Evolutionary conservation across 129 eudicot species (phyloP), one percentile per base, ranked within the genome.

Genomic region (Erigeron canadensis): DNA sequence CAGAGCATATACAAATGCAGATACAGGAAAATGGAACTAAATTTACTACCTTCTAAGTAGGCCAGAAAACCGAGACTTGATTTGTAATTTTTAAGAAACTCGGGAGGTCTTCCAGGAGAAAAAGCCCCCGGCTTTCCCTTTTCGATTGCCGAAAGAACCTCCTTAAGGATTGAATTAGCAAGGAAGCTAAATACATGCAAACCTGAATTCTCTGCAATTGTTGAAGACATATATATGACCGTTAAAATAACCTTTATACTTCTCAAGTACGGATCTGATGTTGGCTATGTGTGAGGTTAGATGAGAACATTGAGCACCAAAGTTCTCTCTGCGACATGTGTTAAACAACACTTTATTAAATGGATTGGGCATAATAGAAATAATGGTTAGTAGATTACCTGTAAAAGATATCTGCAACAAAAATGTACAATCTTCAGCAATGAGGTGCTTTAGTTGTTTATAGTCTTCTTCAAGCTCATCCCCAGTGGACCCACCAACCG

Each of bases 51-150:
- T 90, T 95, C 99, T 71, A 95, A 74, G 61, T 87, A 80, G 57
- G 96, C 80, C 82, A 95, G 67, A 70, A 95, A 95, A 84, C 83
- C 88, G 13, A 95, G 84, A 78, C 88, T 90, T 60, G 97, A 73
- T 77, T 90, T 88, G 80, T 90, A 95, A 82, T 95, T 95, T 85
- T 79, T 90, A 42, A 95, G 78, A 75, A 95, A 95, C 58, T 86
- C 91, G 2, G 95, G 75, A 79, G 99, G 99, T 79, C 97, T 88
- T 86, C 99, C 99, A 21, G 96, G 91, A 82, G 99, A 90, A 81
- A 95, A 90, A 13, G 91, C 97, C 75, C 91, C 96, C 51, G 96
- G 94, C 75, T 95, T 95, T 73, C 93, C 96, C 79, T 90, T 86
- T 45, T 87, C 91, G 50, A 95, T 90, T 48, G 97, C 96, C 11